Percentiles rank a stretch among this genome's conserved stretches.
These are phyloP conservation scores for Diaporthe batatas DNA, from an alignment of 2,329 filamentous ascomycete genomes.

Conservation along the genomic window DNA sequence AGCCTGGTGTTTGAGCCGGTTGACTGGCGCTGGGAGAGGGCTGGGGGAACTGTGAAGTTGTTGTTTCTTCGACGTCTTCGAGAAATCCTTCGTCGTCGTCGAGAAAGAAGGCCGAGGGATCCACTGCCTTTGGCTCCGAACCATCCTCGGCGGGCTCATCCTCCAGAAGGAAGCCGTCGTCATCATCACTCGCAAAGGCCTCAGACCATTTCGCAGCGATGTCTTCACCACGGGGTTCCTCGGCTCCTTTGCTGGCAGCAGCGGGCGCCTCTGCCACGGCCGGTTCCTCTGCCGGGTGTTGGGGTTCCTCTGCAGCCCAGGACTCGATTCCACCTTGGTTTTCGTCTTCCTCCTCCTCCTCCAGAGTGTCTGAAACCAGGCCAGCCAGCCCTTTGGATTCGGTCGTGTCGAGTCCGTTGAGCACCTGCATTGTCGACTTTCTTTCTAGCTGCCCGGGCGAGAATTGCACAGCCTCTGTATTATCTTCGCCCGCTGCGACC, in stretches of 20 bases:
- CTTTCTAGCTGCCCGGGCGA: constrained; percentile 63
- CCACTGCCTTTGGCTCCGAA: constrained; percentile 62
- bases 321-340: constrained; percentile 41
- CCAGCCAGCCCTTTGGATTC: constrained; percentile 45
- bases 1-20: constrained; percentile 44
- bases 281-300: constrained; percentile 37
- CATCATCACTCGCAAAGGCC: constrained; percentile 81
- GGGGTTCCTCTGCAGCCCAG: constrained; percentile 37
- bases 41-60: constrained; percentile 46
- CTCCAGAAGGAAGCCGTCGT: constrained; percentile 71
- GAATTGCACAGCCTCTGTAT: constrained; percentile 46
- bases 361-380: constrained; percentile 49
- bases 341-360: constrained; percentile 50
- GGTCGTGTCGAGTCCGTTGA: constrained; percentile 62
- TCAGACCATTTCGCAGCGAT: constrained; percentile 87
- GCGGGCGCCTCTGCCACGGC: constrained; percentile 46
- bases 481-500: constrained; percentile 53
- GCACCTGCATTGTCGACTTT: constrained; percentile 78
- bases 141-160: constrained; percentile 60
- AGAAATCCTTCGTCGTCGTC: constrained; percentile 91
- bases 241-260: constrained; percentile 45
- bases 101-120: constrained; percentile 77
- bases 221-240: constrained; percentile 65
- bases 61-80: constrained; percentile 72
- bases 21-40: constrained; percentile 46